A percentile compares a stretch with the other conserved stretches of the same genome.
These are phyloP conservation scores for Staphylotrichum tortipilum DNA, from an alignment of 495 filamentous ascomycete genomes.

Conservation along the genomic window DNA sequence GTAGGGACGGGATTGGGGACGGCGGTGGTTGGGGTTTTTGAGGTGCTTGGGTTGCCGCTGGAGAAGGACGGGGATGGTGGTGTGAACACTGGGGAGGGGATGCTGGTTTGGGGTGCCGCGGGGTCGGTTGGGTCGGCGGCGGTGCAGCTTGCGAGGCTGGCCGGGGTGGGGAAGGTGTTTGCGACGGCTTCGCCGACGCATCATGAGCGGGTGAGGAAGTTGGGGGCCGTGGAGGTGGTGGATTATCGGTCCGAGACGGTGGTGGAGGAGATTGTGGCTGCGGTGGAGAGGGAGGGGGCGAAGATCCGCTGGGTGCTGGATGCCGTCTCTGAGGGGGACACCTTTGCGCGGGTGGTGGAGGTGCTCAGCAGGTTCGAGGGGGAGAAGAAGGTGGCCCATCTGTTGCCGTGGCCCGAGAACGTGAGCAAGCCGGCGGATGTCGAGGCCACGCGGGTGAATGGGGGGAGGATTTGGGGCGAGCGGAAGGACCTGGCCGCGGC, in stretches of 20 bases:
- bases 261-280: conserved; percentile 23
- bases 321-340: conserved; percentile 22
- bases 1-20: too few relatives aligned
- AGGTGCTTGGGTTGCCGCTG: conserved; percentile 28
- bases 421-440: neutral
- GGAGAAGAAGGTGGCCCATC: conserved; percentile 19
- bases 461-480: neutral
- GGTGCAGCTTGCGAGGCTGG: conserved; percentile 31
- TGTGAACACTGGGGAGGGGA: too few relatives aligned
- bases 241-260: conserved; percentile 23
- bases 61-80: too few relatives aligned
- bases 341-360: conserved; percentile 10
- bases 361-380: conserved; percentile 6
- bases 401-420: conserved; percentile 5
- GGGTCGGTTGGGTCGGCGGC: conserved; percentile 43
- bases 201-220: conserved; percentile 20
- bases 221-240: conserved; percentile 27
- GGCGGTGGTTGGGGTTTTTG: conserved; percentile 27
- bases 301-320: conserved; percentile 25
- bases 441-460: conserved; percentile 5
- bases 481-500: neutral
- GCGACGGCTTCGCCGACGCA: conserved; percentile 30
- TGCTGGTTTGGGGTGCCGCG: conserved; percentile 56
- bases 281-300: conserved; percentile 15
- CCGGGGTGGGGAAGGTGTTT: conserved; percentile 38